phyloP scores from a whole-genome alignment of 352 stramenopile species.

The Lagenidium giganteum region DNA sequence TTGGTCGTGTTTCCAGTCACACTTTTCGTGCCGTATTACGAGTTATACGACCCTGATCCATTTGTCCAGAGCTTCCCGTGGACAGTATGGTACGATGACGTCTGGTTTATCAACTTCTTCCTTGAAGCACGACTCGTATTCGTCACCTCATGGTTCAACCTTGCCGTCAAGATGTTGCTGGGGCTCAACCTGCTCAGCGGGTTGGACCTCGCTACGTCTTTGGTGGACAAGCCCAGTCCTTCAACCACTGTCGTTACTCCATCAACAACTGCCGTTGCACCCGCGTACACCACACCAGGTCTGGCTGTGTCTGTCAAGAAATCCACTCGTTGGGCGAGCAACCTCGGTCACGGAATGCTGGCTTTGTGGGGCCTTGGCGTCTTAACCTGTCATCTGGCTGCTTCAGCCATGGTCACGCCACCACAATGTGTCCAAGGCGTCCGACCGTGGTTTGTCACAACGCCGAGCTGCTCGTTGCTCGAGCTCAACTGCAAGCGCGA shows the following conservation, averaged over 20 bases:
- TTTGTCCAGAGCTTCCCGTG: not conserved
- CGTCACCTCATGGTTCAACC: slow-evolving; percentile 2
- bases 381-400: slow-evolving; percentile 2
- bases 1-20: slow-evolving; percentile 15
- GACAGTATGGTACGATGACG: slow-evolving; percentile 9
- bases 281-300: too few relatives aligned
- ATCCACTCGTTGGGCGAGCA: too few relatives aligned
- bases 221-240: too few relatives aligned
- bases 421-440: slow-evolving; percentile 6
- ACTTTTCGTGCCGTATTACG: slow-evolving; percentile 12
- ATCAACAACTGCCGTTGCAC: too few relatives aligned
- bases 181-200: slow-evolving; percentile 6
- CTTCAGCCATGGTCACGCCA: not conserved
- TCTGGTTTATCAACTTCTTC: slow-evolving; percentile 2
- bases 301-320: too few relatives aligned
- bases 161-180: slow-evolving; percentile 8
- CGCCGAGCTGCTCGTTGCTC: slow-evolving; percentile 6
- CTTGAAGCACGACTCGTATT: slow-evolving; percentile 11
- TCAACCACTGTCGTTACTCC: too few relatives aligned
- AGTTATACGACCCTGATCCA: not conserved
- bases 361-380: not conserved
- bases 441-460: slow-evolving; percentile 1
- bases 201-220: too few relatives aligned
- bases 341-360: not conserved
- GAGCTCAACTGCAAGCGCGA: slow-evolving; percentile 1